phyloP scores from a whole-genome alignment of 345 rosid species.

The rapeseed (Brassica napus) region Da-Ae NC_063452.1:52194501-52195000 shows the following conservation, averaged over 20 bases:
- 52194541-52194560: slow-evolving; percentile 2
- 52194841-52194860: neutral
- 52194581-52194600: slow-evolving; percentile 30
- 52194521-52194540: slow-evolving; percentile 21
- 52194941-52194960: neutral
- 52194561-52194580: slow-evolving; percentile 32
- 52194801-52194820: neutral
- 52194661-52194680: neutral
- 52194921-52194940: neutral
- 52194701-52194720: neutral
- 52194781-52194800: neutral
- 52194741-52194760: neutral
- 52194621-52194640: neutral
- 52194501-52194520: slow-evolving; percentile 37
- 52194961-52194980: neutral
- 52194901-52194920: neutral
- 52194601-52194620: slow-evolving; percentile 16
- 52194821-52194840: neutral
- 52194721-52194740: neutral
- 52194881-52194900: neutral
- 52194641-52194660: neutral
- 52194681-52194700: slow-evolving; percentile 7
- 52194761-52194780: neutral
- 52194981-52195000: neutral
- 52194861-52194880: neutral